Percentiles rank a stretch among this genome's conserved stretches.
Evolutionary conservation across 768 basidiomycete genomes (phyloP).

Genomic region (Pisolithus marmoratus): DNA sequence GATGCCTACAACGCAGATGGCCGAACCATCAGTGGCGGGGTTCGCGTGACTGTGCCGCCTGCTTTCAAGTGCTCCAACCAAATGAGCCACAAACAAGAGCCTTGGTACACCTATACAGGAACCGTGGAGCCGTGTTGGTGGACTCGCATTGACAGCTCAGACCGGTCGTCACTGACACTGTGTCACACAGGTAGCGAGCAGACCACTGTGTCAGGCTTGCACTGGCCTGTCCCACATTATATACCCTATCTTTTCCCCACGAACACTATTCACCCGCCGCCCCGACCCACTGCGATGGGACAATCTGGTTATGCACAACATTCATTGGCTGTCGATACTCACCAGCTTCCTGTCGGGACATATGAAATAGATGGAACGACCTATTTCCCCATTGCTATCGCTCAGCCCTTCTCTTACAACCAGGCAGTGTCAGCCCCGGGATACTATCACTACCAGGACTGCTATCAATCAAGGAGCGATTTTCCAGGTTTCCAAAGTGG

Average conservation of each 20-base stretch:
- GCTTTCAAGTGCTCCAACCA: conserved; percentile 4
- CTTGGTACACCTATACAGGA: conserved; percentile 28
- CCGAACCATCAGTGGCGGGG: conserved; percentile 22
- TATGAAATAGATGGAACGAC: conserved; percentile 26
- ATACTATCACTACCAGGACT: conserved; percentile 7
- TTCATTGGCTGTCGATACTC: neutral
- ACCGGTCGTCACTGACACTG: neutral
- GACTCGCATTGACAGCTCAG: neutral
- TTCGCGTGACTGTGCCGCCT: conserved; percentile 12
- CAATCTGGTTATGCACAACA: neutral
- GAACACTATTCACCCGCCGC: neutral
- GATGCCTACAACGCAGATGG: conserved; percentile 6
- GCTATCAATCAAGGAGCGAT: conserved; percentile 1
- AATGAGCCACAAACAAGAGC: conserved; percentile 6
- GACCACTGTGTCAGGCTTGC: neutral
- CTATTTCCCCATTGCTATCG: conserved; percentile 17
- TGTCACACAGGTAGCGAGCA: conserved; percentile 7
- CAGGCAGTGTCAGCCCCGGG: conserved; percentile 3
- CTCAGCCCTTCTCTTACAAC: conserved; percentile 5
- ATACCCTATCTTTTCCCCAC: conserved; percentile 10
- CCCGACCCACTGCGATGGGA: conserved; percentile 1
- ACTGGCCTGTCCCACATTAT: conserved; percentile 13
- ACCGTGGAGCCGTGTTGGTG: conserved; percentile 29
- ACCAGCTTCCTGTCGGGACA: conserved; percentile 10
- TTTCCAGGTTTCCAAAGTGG: neutral